Conservation (phyloP, 768 basidiomycete genomes). For the Gautieria morchelliformis region DNA sequence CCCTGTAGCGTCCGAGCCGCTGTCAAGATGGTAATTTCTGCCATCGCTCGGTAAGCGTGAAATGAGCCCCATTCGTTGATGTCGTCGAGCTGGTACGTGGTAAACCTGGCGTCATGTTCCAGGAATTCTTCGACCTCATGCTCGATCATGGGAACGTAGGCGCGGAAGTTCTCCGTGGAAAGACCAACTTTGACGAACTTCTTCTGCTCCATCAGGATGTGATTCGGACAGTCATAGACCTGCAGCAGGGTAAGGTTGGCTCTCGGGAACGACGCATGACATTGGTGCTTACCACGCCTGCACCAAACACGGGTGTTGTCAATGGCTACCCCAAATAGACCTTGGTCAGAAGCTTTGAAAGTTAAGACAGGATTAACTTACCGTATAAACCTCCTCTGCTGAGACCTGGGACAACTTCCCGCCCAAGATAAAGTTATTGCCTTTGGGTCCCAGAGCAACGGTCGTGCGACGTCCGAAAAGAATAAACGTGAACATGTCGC, state of each 20-base stretch:
- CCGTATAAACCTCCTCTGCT: slow-evolving; percentile 96
- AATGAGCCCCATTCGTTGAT: slow-evolving; percentile 73
- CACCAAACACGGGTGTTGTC: slow-evolving; percentile 93
- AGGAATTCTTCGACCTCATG: slow-evolving; percentile 69
- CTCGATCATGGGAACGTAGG: slow-evolving; percentile 74
- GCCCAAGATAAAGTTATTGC: slow-evolving; percentile 90
- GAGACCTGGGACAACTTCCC: slow-evolving; percentile 88
- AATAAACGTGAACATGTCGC: slow-evolving; percentile 94
- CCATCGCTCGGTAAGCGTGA: slow-evolving; percentile 60
- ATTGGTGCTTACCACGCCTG: slow-evolving; percentile 56
- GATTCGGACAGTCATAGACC: slow-evolving; percentile 92
- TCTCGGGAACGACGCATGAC: neutral
- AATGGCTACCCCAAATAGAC: slow-evolving; percentile 46
- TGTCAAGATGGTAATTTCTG: slow-evolving; percentile 91
- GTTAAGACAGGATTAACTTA: slow-evolving; percentile 22
- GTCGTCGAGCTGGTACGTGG: slow-evolving; percentile 49
- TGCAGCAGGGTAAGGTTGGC: neutral
- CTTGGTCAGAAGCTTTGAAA: slow-evolving; percentile 8
- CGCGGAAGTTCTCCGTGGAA: slow-evolving; percentile 80
- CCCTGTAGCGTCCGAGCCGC: slow-evolving; percentile 93
- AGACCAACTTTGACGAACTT: slow-evolving; percentile 96
- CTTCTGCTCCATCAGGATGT: slow-evolving; percentile 98
- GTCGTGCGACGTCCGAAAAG: slow-evolving; percentile 85
- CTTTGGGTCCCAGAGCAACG: slow-evolving; percentile 82
- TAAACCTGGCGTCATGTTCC: slow-evolving; percentile 53